A percentile compares a stretch with the other conserved stretches of the same genome.
phyloP scores from a whole-genome alignment of 2,329 filamentous ascomycete species.

The Gyromitra esculenta region DNA sequence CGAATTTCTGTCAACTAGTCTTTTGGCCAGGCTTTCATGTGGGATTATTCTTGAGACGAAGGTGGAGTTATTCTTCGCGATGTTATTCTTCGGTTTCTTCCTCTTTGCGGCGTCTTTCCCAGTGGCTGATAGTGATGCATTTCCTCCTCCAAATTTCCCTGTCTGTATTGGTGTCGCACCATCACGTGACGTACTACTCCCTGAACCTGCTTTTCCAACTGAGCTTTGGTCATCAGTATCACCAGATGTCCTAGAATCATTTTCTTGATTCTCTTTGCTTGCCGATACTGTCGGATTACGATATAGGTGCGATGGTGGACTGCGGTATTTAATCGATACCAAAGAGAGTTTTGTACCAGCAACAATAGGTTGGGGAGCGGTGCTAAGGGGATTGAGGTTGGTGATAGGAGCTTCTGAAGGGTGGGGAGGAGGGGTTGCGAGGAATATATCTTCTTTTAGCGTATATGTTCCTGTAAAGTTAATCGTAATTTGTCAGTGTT shows the following conservation, averaged over 20 bases:
- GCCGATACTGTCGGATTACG: constrained; percentile 45
- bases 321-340: constrained; percentile 73
- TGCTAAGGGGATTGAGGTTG: constrained; percentile 91
- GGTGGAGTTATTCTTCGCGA: constrained; percentile 97
- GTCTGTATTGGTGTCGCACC: constrained; percentile 42
- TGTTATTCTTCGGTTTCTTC: constrained; percentile 96
- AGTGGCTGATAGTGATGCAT: constrained; percentile 73
- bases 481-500: constrained; percentile 38
- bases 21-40: constrained; percentile 81
- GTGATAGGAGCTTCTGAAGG: constrained; percentile 88
- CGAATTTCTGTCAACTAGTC: constrained; percentile 77
- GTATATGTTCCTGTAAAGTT: constrained; percentile 77
- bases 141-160: constrained; percentile 79
- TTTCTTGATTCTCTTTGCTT: constrained; percentile 67
- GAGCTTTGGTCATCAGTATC: constrained; percentile 69
- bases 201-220: constrained; percentile 61
- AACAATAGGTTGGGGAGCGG: constrained; percentile 82
- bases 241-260: constrained; percentile 70
- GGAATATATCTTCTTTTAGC: constrained; percentile 87
- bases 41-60: constrained; percentile 97
- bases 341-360: constrained; percentile 85
- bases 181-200: constrained; percentile 53
- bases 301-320: constrained; percentile 60
- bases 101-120: constrained; percentile 80
- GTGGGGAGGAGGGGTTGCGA: constrained; percentile 93